Evolutionary conservation across 78 protist genomes (phyloP).

Genomic region (Dictyostelium capitatum): DNA sequence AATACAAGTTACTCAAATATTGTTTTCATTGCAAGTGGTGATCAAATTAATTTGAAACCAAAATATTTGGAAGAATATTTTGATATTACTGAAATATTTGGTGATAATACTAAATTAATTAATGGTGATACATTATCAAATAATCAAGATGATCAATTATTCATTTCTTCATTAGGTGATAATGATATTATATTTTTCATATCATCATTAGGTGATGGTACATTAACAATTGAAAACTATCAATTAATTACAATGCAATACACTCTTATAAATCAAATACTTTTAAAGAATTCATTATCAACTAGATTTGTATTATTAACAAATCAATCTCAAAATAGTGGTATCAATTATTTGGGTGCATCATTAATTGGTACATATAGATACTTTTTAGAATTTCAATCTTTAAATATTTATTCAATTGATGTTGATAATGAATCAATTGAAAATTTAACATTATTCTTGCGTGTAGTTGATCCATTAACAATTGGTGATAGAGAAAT

Average conservation of each 20-base stretch:
- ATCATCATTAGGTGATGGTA: background rate
- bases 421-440: slow-evolving; percentile 33
- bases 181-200: background rate
- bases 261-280: background rate
- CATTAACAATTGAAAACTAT: background rate
- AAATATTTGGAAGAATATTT: background rate
- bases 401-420: slow-evolving; percentile 1
- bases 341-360: slow-evolving; percentile 17
- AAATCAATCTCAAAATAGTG: slow-evolving; percentile 24
- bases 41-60: background rate
- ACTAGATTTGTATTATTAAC: background rate
- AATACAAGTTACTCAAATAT: background rate
- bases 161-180: background rate
- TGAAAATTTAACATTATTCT: background rate
- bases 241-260: slow-evolving; percentile 15
- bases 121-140: background rate
- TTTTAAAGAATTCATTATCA: background rate
- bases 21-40: background rate
- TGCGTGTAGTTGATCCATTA: background rate
- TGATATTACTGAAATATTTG: background rate
- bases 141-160: background rate
- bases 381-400: slow-evolving; percentile 45
- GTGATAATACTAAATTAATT: background rate
- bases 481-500: slow-evolving; percentile 58
- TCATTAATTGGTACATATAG: slow-evolving; percentile 59